phyloP scores from a whole-genome alignment of 1,284 basidiomycete genomes.

The Ceratobasidium sp. region DNA sequence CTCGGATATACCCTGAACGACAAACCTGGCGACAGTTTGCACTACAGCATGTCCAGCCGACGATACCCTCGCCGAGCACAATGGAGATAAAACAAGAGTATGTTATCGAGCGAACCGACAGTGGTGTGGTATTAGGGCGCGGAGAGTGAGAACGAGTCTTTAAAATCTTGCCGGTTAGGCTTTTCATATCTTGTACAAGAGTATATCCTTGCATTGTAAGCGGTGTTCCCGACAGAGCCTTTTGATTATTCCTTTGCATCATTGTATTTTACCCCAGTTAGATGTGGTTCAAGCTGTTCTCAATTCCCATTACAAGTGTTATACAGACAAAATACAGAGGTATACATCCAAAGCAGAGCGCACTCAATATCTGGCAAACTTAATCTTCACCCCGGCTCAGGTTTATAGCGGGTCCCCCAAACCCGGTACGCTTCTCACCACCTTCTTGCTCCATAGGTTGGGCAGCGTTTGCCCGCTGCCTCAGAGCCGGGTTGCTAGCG shows the following conservation, averaged over 20 bases:
- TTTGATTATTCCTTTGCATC: background rate
- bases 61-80: background rate
- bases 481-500: background rate
- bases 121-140: background rate
- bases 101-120: background rate
- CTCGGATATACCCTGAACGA: slow-evolving; percentile 15
- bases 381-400: background rate
- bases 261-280: slow-evolving; percentile 20
- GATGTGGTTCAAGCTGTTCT: slow-evolving; percentile 1
- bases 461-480: background rate
- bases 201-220: slow-evolving; percentile 20
- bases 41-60: slow-evolving; percentile 18
- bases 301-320: background rate
- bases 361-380: background rate
- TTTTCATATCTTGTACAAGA: background rate
- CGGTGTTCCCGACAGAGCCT: background rate
- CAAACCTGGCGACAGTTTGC: slow-evolving; percentile 35
- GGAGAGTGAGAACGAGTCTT: background rate
- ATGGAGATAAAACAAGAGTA: slow-evolving; percentile 26
- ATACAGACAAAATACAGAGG: background rate
- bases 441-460: background rate
- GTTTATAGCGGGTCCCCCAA: slow-evolving; percentile 12
- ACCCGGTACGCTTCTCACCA: background rate
- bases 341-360: background rate
- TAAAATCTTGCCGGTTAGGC: background rate